Evolutionary conservation across 441 rosid genomes (phyloP).

Genomic region (Manihot esculenta): DNA sequence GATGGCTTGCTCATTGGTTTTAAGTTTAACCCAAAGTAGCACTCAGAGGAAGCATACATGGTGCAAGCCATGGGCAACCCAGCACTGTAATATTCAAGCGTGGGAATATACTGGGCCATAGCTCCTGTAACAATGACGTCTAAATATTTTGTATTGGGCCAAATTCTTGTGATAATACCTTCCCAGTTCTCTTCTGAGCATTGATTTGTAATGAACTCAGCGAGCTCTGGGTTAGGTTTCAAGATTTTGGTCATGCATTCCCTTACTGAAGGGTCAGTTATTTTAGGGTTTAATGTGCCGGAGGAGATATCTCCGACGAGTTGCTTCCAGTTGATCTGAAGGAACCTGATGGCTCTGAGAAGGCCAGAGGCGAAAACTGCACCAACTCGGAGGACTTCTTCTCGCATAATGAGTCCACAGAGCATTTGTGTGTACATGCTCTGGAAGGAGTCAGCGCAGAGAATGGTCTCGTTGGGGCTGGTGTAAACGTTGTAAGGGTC

Average conservation of each 20-base stretch:
- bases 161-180: slow-evolving; percentile 62
- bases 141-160: slow-evolving; percentile 88
- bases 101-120: slow-evolving; percentile 96
- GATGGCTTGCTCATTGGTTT: slow-evolving; percentile 83
- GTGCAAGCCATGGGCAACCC: slow-evolving; percentile 88
- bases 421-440: slow-evolving; percentile 95
- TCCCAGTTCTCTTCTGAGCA: slow-evolving; percentile 73
- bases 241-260: slow-evolving; percentile 42
- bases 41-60: slow-evolving; percentile 95
- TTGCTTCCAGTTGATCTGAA: slow-evolving; percentile 69
- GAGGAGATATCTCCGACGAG: slow-evolving; percentile 58
- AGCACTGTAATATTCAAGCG: slow-evolving; percentile 75
- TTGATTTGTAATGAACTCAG: slow-evolving; percentile 43
- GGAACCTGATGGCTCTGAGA: slow-evolving; percentile 81
- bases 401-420: slow-evolving; percentile 71
- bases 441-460: slow-evolving; percentile 83
- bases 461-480: slow-evolving; percentile 92
- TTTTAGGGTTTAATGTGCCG: slow-evolving; percentile 48
- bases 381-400: slow-evolving; percentile 77
- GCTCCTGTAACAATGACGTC: slow-evolving; percentile 96
- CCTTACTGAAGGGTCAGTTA: slow-evolving; percentile 52
- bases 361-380: slow-evolving; percentile 94
- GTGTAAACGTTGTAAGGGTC: slow-evolving; percentile 87
- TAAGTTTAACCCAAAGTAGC: slow-evolving; percentile 84
- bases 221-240: slow-evolving; percentile 60